Base-by-base conservation (phyloP, 768 basidiomycete species). In the Omphalotus guepiniiformis region DNA sequence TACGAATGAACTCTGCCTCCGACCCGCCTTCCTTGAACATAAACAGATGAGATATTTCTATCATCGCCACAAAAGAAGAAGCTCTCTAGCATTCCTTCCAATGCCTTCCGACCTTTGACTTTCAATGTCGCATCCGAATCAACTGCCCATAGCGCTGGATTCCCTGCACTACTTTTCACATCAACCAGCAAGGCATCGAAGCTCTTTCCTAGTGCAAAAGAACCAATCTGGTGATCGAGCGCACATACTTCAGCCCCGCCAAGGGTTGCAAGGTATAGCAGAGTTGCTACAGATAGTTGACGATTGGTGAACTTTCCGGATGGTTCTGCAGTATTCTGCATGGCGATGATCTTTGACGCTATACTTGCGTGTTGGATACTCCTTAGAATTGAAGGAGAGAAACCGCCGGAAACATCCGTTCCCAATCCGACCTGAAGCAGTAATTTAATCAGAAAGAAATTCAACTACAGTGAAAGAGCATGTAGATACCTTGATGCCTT, bases 401-500 rank as follows among this genome's bases (percentile, higher is more conserved):
- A 90, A 3, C 95, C 94, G 9, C 95, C 95, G 1, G 91, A 87
- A 45, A 88, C 83, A 60, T 95, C 93, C 42, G 94, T 94, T 13
- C 95, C 95, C n/a, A 98, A 70, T 15, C 93, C 92, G 51, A 97
- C 89, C 92, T 93, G 51, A 4, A 12, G 4, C 16, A 9, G 13
- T n/a, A n/a, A 15, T 3, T 23, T n/a, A 46, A 28, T 36, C 6
- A 42, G 26, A 13, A 27, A 28, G 11, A 30, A 36, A 39, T 13
- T 23, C 5, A 5, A 6, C 16, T 21, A 23, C 9, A 22, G 12
- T 22, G 15, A 7, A 38, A 5, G 12, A 5, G 30, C 43, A 52
- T 2, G 42, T 1, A 37, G 57, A 68, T 47, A 88, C 93, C 76
- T 96, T 96, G 62, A 97, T 78, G 2, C 89, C 93, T 38, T 64